phyloP scores from a whole-genome alignment of 441 rosid genomes.

The Pelargonium citronellum region DNA sequence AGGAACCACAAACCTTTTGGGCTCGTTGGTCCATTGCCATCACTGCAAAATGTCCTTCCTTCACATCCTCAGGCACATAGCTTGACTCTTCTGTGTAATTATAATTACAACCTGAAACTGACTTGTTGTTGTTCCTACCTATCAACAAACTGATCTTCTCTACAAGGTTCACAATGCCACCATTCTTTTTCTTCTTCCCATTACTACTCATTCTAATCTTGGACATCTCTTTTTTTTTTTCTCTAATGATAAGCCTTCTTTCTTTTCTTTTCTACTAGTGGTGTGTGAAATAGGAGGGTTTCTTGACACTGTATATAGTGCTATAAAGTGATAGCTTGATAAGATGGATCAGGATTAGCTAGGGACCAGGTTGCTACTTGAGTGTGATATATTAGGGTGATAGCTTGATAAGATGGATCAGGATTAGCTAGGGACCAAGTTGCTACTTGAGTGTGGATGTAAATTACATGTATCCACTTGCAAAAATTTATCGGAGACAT shows the following conservation, averaged over 20 bases:
- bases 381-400: too few species aligned
- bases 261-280: background rate
- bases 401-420: too few species aligned
- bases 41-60: slow-evolving; percentile 28
- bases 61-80: slow-evolving; percentile 21
- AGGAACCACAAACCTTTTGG: background rate
- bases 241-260: background rate
- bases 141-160: slow-evolving; percentile 1
- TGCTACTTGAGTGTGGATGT: too few species aligned
- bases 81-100: background rate
- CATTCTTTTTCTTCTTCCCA: slow-evolving; percentile 10
- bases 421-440: too few species aligned
- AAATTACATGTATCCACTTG: too few species aligned
- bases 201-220: background rate
- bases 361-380: too few species aligned
- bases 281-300: too few species aligned
- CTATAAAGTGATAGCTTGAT: too few species aligned
- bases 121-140: background rate
- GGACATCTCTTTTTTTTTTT: background rate
- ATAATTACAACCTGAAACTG: background rate
- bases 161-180: slow-evolving; percentile 13
- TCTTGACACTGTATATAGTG: too few species aligned
- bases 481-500: too few species aligned
- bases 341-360: too few species aligned
- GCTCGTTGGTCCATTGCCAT: slow-evolving; percentile 11